A percentile compares a stretch with the other conserved stretches of the same genome.
phyloP scores from a whole-genome alignment of 2,329 filamentous ascomycete genomes.

The Saccharata proteae region DNA sequence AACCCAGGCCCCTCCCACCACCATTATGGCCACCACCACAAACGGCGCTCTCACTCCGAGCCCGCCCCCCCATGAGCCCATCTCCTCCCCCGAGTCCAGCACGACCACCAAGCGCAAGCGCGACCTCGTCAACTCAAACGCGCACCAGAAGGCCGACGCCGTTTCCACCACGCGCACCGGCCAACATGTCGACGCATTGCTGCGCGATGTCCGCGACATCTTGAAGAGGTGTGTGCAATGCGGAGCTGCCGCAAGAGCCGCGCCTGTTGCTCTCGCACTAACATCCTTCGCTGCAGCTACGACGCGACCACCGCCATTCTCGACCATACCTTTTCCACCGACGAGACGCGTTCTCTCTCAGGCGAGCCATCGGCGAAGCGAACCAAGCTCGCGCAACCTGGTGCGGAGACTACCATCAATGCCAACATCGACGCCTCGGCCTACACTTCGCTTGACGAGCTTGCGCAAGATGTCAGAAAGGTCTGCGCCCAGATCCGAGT shows the following conservation, averaged over 20 bases:
- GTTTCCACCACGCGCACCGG: slow-evolving; percentile 13
- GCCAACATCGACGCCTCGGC: slow-evolving; percentile 23
- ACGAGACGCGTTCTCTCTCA: slow-evolving; percentile 18
- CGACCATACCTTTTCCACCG: slow-evolving; percentile 21
- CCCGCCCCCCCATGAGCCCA: slow-evolving; percentile 14
- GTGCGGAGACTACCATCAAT: slow-evolving; percentile 22
- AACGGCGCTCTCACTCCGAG: slow-evolving; percentile 25
- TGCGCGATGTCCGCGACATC: slow-evolving; percentile 30
- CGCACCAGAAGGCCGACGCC: slow-evolving; percentile 13
- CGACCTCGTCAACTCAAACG: slow-evolving; percentile 19
- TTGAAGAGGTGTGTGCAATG: slow-evolving; percentile 23
- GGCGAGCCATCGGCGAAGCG: slow-evolving; percentile 34
- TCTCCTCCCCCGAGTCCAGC: slow-evolving; percentile 16
- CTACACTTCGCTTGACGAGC: slow-evolving; percentile 30
- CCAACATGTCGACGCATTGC: slow-evolving; percentile 19
- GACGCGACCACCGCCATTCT: slow-evolving; percentile 37
- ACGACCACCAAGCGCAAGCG: slow-evolving; percentile 34
- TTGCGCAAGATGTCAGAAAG: slow-evolving; percentile 30
- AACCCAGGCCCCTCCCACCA: no score
- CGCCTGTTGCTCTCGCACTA: background rate
- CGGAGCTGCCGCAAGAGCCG: background rate
- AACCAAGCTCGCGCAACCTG: slow-evolving; percentile 25
- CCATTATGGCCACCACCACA: no score
- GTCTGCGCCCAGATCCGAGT: slow-evolving; percentile 28
- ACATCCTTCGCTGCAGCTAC: slow-evolving; percentile 16